A percentile compares a stretch with the other conserved stretches of the same genome.
phyloP scores from a whole-genome alignment of 164 flowering plant genomes.

The Macadamia tetraphylla region DNA sequence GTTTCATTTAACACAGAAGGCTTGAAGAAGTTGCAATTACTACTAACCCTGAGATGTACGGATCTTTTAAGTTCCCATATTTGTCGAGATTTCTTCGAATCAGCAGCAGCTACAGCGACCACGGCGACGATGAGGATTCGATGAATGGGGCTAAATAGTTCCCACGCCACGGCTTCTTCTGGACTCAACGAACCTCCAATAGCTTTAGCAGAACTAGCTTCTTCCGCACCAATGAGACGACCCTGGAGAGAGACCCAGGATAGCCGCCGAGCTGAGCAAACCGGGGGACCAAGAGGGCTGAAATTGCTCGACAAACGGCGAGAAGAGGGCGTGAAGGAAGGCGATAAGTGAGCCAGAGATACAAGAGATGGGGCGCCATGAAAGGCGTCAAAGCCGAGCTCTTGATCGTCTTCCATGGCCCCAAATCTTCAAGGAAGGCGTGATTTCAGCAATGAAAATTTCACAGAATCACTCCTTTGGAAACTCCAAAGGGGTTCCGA shows the following conservation, averaged over 20 bases:
- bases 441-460: background rate
- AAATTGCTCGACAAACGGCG: constrained; percentile 63
- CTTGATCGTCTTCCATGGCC: constrained; percentile 18
- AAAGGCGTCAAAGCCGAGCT: constrained; percentile 1
- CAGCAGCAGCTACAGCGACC: constrained; percentile 56
- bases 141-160: constrained; percentile 74
- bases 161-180: constrained; percentile 68
- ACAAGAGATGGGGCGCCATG: constrained; percentile 17
- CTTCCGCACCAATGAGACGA: constrained; percentile 62
- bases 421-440: background rate
- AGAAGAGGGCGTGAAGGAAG: constrained; percentile 26
- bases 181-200: constrained; percentile 40
- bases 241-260: constrained; percentile 75
- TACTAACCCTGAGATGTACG: constrained; percentile 69
- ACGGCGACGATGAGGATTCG: constrained; percentile 69
- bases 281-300: constrained; percentile 34
- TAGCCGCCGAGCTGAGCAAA: constrained; percentile 27
- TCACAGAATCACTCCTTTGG: background rate
- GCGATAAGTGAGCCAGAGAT: constrained; percentile 22
- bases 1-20: too few species aligned
- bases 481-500: background rate
- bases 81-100: constrained; percentile 42
- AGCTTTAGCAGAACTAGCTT: constrained; percentile 56
- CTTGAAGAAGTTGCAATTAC: background rate
- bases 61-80: constrained; percentile 43